Evolutionary conservation across 1,284 basidiomycete species (phyloP), one percentile per base, ranked within the genome.

Genomic region (Amylostereum chailletii): DNA sequence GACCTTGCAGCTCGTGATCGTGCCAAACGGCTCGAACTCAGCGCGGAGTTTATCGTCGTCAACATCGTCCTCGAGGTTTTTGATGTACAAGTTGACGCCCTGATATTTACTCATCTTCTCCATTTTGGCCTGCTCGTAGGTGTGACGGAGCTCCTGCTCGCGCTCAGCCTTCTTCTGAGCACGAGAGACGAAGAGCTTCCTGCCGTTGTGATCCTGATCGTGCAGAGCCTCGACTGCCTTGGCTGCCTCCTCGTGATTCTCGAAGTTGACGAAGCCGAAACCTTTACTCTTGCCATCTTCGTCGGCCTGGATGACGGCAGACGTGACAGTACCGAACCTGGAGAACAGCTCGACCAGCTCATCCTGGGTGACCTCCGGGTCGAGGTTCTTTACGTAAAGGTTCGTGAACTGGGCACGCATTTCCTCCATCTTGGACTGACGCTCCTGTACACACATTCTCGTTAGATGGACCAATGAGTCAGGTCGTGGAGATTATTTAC

Each of bases 81-180:
- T 99, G 82, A 99, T 87, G 77, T 99, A 99, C 51, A 99, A 78
- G 77, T 99, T 99, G 69, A 98, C 94, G 55, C 96, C 96, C 63
- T 97, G 94, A 66, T 93, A 97, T 75, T 99, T 98, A 82, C 88
- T 90, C 61, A 96, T 72, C 71, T 95, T 95, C 80, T 99, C 96
- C 79, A 94, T 84, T 75, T 95, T 94, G 53, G 90, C 92, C 68
- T 85, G 86, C 75, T 98, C 95, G 72, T 98, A 97, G 7, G 89
- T 88, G 65, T 81, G 82, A 65, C 93, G 89, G 51, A 99, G 75
- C 72, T 99, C 96, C 63, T 96, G 93, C 74, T 98, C 94, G 52
- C 96, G 93, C 76, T 99, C 96, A 45, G 86, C 79, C 76, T 98
- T 96, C 83, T 98, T 99, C 75, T 99, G 96, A 46, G 96, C 96